phyloP scores from a whole-genome alignment of 169 alveolate species.

The Plasmodium vivax region DNA sequence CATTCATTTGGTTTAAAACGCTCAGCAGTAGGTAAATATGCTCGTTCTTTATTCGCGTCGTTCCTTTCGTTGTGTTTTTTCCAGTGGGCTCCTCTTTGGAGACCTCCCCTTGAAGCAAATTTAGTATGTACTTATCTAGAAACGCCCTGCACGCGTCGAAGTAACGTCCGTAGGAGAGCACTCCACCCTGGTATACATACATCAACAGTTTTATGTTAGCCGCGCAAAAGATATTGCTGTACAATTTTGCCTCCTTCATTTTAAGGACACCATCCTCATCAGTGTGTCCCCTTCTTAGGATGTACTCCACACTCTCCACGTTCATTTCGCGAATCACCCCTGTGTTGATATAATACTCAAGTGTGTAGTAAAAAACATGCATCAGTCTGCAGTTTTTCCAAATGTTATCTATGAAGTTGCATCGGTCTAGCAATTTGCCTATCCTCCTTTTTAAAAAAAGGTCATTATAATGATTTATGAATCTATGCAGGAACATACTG shows the following conservation, averaged over 20 bases:
- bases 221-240: constrained; percentile 1
- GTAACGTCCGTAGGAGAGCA: constrained; percentile 7
- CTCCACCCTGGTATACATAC: constrained; percentile 25
- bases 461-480: constrained; percentile 42
- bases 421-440: constrained; percentile 22
- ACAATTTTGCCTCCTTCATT: not conserved
- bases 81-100: not conserved
- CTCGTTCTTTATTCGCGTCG: not conserved
- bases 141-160: constrained; percentile 20
- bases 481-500: constrained; percentile 33
- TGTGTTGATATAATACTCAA: constrained; percentile 20
- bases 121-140: not conserved
- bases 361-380: constrained; percentile 6
- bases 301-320: not conserved
- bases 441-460: not conserved
- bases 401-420: constrained; percentile 53
- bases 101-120: not conserved
- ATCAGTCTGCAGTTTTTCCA: constrained; percentile 62
- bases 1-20: constrained; percentile 34
- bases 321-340: not conserved
- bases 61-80: not conserved
- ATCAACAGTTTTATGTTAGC: constrained; percentile 21
- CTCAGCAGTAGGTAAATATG: constrained; percentile 37
- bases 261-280: not conserved
- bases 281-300: not conserved